These are phyloP conservation scores for Penicillium atrosanguineum DNA, from an alignment of 495 filamentous ascomycete genomes.

Conservation along the genomic window DNA sequence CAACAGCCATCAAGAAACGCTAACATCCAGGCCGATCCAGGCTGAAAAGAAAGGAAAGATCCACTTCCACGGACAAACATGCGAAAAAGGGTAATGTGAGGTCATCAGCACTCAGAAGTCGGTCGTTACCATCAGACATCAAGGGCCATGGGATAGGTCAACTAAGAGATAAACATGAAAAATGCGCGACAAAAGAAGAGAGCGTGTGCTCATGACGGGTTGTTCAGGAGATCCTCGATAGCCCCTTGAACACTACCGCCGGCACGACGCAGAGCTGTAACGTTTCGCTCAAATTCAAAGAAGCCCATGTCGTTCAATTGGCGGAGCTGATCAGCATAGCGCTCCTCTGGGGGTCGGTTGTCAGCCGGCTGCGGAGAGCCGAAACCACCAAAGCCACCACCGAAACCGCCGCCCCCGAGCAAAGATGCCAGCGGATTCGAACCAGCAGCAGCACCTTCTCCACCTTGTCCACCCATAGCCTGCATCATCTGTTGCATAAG, in stretches of 20 bases:
- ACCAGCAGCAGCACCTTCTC: constrained; percentile 27
- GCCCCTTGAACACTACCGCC: constrained; percentile 96
- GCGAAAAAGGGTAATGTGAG: constrained; percentile 13
- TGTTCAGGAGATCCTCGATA: constrained; percentile 66
- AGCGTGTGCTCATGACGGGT: constrained; percentile 26
- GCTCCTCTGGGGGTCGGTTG: constrained; percentile 86
- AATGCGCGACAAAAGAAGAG: background rate
- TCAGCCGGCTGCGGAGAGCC: constrained; percentile 55
- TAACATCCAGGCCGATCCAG: constrained; percentile 4
- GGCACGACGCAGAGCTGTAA: constrained; percentile 80
- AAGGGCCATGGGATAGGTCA: constrained; percentile 19
- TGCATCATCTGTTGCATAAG: constrained; percentile 48
- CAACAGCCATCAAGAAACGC: constrained; percentile 3
- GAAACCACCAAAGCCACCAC: constrained; percentile 31
- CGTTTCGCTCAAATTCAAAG: constrained; percentile 91
- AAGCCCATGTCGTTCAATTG: constrained; percentile 99
- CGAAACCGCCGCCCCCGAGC: constrained; percentile 38
- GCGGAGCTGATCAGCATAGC: constrained; percentile 84
- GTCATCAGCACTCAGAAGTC: constrained; percentile 14
- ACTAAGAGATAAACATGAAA: constrained; percentile 7
- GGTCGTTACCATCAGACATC: constrained; percentile 13
- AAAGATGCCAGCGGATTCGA: constrained; percentile 39
- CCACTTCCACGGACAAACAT: constrained; percentile 8
- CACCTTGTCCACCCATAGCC: constrained; percentile 36
- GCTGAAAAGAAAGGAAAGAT: background rate